Percentiles rank a stretch among this genome's conserved stretches.
These are phyloP conservation scores for Verticillium albo-atrum DNA, from an alignment of 2,329 filamentous ascomycete genomes.

Conservation along the genomic window DNA sequence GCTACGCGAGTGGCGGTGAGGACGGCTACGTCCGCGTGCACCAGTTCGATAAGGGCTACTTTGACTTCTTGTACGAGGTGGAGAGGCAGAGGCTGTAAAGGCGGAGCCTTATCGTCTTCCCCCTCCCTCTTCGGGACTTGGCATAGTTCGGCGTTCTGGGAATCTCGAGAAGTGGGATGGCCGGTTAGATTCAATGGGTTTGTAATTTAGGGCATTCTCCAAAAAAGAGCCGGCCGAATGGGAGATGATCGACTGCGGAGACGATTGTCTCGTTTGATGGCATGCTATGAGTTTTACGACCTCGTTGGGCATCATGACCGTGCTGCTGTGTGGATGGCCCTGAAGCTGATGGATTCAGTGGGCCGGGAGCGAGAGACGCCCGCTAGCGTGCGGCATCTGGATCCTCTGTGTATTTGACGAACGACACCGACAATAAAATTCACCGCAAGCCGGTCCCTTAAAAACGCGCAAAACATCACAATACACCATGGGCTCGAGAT, in stretches of 20 bases:
- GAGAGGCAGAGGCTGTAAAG: conserved; percentile 68
- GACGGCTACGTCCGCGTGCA: conserved; percentile 98
- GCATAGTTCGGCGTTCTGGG: conserved; percentile 37
- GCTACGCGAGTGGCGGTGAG: conserved; percentile 93
- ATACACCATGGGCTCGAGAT: too few species aligned
- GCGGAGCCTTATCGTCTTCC: conserved; percentile 2
- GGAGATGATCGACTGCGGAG: neutral
- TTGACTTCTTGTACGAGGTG: conserved; percentile 98
- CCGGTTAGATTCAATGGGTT: conserved; percentile 13
- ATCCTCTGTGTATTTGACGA: too few species aligned
- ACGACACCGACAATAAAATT: too few species aligned
- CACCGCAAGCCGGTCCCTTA: too few species aligned
- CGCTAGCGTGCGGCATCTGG: too few species aligned
- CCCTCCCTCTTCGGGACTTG: conserved; percentile 28
- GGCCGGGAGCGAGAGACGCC: too few species aligned
- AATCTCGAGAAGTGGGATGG: conserved; percentile 9
- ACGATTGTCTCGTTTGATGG: neutral
- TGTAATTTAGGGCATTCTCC: conserved; percentile 10
- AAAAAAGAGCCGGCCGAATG: neutral
- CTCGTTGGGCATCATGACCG: too few species aligned
- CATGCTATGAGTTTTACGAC: neutral
- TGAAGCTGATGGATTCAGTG: too few species aligned
- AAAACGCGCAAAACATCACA: too few species aligned
- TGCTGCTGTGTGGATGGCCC: too few species aligned
- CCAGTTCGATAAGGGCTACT: conserved; percentile 98